phyloP scores from a whole-genome alignment of 192 early-diverging fungal genomes.

The Backusella parvicylindrica region DNA sequence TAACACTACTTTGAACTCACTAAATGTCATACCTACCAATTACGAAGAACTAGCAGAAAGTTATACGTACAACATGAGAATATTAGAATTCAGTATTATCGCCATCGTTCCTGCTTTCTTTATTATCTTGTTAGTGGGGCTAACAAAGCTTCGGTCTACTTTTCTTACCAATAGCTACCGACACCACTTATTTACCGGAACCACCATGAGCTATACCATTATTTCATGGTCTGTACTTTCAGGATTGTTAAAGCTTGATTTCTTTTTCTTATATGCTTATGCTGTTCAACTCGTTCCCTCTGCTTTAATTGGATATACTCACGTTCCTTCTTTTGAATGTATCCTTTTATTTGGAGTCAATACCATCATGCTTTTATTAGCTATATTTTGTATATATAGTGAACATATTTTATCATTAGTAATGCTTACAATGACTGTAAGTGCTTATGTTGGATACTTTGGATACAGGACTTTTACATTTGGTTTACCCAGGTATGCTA shows the following conservation, averaged over 20 bases:
- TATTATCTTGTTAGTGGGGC: background rate
- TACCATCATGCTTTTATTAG: background rate
- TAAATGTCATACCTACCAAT: background rate
- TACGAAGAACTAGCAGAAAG: background rate
- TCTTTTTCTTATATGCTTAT: background rate
- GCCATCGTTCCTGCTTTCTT: background rate
- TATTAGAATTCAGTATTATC: background rate
- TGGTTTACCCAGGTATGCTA: background rate
- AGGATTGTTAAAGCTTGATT: background rate
- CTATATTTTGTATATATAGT: background rate
- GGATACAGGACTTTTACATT: background rate
- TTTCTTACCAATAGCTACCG: background rate
- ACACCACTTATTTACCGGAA: background rate
- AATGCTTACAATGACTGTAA: background rate
- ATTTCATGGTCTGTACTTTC: background rate
- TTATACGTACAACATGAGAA: background rate
- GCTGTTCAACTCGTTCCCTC: background rate
- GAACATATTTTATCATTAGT: background rate
- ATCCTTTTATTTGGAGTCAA: background rate
- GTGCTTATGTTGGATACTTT: background rate
- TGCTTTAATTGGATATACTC: background rate
- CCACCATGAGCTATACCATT: background rate
- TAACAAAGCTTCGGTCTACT: background rate
- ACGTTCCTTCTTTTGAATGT: background rate
- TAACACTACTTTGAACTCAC: background rate